Conservation (phyloP, 1,284 basidiomycete genomes). For the Termitomyces sp. region DNA sequence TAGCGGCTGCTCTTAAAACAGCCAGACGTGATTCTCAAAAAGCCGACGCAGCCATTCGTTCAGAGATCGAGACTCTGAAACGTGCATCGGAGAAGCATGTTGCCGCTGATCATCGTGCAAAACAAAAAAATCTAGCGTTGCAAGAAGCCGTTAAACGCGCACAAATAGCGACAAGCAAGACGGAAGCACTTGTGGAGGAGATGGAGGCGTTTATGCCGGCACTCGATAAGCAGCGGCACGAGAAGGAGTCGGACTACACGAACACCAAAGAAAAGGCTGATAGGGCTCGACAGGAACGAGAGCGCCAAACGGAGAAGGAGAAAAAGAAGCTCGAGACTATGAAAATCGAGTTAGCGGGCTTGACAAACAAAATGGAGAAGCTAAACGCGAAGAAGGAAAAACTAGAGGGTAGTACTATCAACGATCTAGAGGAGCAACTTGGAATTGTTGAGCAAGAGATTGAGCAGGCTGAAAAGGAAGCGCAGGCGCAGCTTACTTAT, state of each 20-base stretch:
- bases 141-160: slow-evolving; percentile 74
- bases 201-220: slow-evolving; percentile 50
- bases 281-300: slow-evolving; percentile 34
- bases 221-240: slow-evolving; percentile 35
- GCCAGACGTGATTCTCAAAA: slow-evolving; percentile 71
- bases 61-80: slow-evolving; percentile 72
- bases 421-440: slow-evolving; percentile 53
- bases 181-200: slow-evolving; percentile 43
- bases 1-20: slow-evolving; percentile 59
- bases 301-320: slow-evolving; percentile 50
- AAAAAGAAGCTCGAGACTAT: slow-evolving; percentile 55
- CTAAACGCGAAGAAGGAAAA: slow-evolving; percentile 49
- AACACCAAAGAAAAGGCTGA: slow-evolving; percentile 42
- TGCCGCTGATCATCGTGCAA: slow-evolving; percentile 57
- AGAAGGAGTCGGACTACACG: slow-evolving; percentile 44
- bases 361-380: slow-evolving; percentile 48
- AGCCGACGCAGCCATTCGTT: slow-evolving; percentile 62
- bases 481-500: slow-evolving; percentile 21
- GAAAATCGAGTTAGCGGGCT: slow-evolving; percentile 38
- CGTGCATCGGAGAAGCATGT: slow-evolving; percentile 67
- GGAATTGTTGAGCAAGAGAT: slow-evolving; percentile 44
- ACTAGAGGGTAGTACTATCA: slow-evolving; percentile 41
- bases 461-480: slow-evolving; percentile 35
- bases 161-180: slow-evolving; percentile 50
- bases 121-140: slow-evolving; percentile 70